These are phyloP conservation scores for Fusarium chaquense DNA, from an alignment of 2,329 filamentous ascomycete genomes.

Conservation along the genomic window DNA sequence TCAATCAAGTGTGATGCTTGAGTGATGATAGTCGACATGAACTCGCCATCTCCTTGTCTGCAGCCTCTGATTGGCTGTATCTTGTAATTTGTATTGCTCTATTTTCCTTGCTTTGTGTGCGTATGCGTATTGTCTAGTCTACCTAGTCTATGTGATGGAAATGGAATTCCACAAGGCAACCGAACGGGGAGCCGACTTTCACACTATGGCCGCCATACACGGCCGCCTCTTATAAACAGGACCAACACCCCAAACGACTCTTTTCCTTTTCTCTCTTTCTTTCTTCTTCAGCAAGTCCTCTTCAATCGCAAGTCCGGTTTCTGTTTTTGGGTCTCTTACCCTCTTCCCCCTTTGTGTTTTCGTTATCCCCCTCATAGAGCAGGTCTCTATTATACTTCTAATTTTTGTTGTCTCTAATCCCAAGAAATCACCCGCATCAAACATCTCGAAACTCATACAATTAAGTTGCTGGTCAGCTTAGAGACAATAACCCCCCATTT, in stretches of 20 bases:
- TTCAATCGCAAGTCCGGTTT: conserved; percentile 66
- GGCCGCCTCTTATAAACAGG: conserved; percentile 48
- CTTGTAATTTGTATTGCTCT: conserved; percentile 1
- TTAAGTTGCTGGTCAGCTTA: conserved; percentile 59
- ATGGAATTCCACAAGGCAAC: conserved; percentile 28
- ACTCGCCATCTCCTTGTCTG: conserved; percentile 41
- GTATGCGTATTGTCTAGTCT: too few relatives aligned
- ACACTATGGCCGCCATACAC: conserved; percentile 31
- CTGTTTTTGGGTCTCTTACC: conserved; percentile 56
- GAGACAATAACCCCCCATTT: conserved; percentile 46
- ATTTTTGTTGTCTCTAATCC: conserved; percentile 51
- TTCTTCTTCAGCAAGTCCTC: conserved; percentile 75
- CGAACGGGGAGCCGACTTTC: not conserved
- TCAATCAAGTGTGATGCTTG: conserved; percentile 31
- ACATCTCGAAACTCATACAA: conserved; percentile 28
- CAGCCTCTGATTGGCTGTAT: conserved; percentile 34
- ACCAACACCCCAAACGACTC: conserved; percentile 51
- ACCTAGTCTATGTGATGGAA: conserved; percentile 2
- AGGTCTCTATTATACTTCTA: conserved; percentile 64
- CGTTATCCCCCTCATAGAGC: conserved; percentile 59
- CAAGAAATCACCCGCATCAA: conserved; percentile 28
- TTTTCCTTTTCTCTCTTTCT: conserved; percentile 52
- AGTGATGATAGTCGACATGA: conserved; percentile 37
- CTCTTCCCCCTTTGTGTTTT: conserved; percentile 55
- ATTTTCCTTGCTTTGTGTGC: conserved; percentile 8